A percentile compares a stretch with the other conserved stretches of the same genome.
phyloP scores from a whole-genome alignment of 1,284 basidiomycete species.

The Phylloboletellus chloephorus region DNA sequence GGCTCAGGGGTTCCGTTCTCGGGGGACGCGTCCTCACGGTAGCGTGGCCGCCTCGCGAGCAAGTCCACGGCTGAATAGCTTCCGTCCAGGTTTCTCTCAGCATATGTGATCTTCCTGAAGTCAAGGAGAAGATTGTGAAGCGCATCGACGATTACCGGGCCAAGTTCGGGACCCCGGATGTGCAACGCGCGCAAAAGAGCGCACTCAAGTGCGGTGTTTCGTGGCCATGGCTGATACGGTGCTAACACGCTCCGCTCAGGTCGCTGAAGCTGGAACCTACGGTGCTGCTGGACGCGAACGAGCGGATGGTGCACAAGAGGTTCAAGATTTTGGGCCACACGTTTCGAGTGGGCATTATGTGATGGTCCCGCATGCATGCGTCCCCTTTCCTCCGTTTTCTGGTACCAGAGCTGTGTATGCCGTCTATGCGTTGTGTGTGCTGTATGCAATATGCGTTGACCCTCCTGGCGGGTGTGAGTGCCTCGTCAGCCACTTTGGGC shows the following conservation, averaged over 20 bases:
- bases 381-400: not conserved
- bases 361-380: slow-evolving; percentile 5
- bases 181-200: slow-evolving; percentile 24
- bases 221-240: not conserved
- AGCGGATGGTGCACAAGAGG: slow-evolving; percentile 4
- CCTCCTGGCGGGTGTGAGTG: no score
- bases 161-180: slow-evolving; percentile 18
- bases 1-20: slow-evolving; percentile 35
- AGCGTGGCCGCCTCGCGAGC: slow-evolving; percentile 12
- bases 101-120: slow-evolving; percentile 49
- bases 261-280: slow-evolving; percentile 26
- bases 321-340: slow-evolving; percentile 13
- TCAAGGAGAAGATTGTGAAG: slow-evolving; percentile 36
- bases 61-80: not conserved
- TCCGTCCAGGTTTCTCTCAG: slow-evolving; percentile 38
- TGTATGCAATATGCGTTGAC: slow-evolving; percentile 10
- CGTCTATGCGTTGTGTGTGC: not conserved
- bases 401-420: slow-evolving; percentile 4
- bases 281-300: slow-evolving; percentile 20
- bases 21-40: slow-evolving; percentile 40
- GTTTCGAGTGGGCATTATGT: slow-evolving; percentile 23
- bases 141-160: slow-evolving; percentile 24
- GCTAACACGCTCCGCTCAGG: slow-evolving; percentile 19
- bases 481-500: no score
- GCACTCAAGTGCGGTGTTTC: slow-evolving; percentile 19